phyloP scores from a whole-genome alignment of 495 filamentous ascomycete genomes.

The Lasiosphaeris hirsuta region DNA sequence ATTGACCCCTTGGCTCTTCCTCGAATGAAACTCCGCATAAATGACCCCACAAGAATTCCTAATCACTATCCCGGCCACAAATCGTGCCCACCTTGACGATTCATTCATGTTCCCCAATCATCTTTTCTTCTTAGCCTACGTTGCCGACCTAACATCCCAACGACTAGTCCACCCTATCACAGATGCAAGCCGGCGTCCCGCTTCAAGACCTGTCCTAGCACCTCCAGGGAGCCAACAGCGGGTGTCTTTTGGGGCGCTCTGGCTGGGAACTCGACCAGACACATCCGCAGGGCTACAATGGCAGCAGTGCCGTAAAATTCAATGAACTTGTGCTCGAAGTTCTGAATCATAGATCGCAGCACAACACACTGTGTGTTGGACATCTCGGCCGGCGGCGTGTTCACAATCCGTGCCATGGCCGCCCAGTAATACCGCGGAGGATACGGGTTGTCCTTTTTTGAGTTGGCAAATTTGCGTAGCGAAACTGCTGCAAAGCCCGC shows the following conservation, averaged over 20 bases:
- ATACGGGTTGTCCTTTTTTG: constrained; percentile 66
- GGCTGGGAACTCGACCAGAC: constrained; percentile 66
- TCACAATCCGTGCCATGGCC: constrained; percentile 66
- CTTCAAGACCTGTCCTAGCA: constrained; percentile 57
- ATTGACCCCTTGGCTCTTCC: neutral
- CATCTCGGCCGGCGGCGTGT: constrained; percentile 61
- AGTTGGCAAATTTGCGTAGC: constrained; percentile 73
- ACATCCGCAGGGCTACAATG: constrained; percentile 57
- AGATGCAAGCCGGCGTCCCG: constrained; percentile 55
- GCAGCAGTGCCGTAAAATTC: constrained; percentile 72
- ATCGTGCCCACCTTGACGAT: too few species aligned
- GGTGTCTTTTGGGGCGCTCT: constrained; percentile 47
- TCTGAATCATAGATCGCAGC: constrained; percentile 71
- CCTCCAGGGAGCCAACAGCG: constrained; percentile 55
- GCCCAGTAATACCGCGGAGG: constrained; percentile 80
- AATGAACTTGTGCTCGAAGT: constrained; percentile 67
- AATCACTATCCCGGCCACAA: too few species aligned
- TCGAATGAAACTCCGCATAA: neutral
- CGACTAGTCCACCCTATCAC: constrained; percentile 14
- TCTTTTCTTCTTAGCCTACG: too few species aligned
- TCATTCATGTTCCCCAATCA: too few species aligned
- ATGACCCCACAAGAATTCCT: too few species aligned
- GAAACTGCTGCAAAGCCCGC: constrained; percentile 79
- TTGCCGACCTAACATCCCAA: too few species aligned
- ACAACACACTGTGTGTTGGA: constrained; percentile 76